Conservation (phyloP, 1,284 basidiomycete genomes). For the Cerrena zonata region DNA sequence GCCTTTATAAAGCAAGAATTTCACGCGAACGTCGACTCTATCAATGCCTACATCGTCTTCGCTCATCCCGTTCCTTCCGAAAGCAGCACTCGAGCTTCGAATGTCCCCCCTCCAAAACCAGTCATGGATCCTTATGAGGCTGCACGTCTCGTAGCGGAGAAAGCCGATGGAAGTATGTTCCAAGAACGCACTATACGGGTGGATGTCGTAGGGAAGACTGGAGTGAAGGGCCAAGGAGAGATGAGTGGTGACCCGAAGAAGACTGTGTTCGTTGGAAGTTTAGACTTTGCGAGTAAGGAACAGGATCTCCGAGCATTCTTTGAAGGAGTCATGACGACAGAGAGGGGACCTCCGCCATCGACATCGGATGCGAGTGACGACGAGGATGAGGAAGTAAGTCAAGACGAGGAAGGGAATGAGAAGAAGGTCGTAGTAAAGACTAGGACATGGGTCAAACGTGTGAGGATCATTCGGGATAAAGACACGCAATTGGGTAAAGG, state of each 20-base stretch:
- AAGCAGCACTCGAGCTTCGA: constrained; percentile 31
- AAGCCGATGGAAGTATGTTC: constrained; percentile 71
- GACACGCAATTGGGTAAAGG: constrained; percentile 97
- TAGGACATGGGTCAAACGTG: constrained; percentile 72
- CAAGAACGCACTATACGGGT: constrained; percentile 72
- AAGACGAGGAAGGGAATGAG: constrained; percentile 20
- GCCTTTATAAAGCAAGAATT: constrained; percentile 91
- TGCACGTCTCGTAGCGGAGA: constrained; percentile 54
- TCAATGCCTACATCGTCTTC: constrained; percentile 87
- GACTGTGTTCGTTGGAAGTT: constrained; percentile 85
- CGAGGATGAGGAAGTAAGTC: constrained; percentile 20
- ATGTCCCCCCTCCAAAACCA: constrained; percentile 50
- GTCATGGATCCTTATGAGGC: constrained; percentile 71
- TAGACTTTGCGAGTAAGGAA: constrained; percentile 89
- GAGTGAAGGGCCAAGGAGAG: constrained; percentile 21
- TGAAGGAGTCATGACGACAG: constrained; percentile 70
- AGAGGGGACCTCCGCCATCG: constrained; percentile 53
- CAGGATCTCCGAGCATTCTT: constrained; percentile 86
- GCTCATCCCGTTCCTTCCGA: constrained; percentile 52
- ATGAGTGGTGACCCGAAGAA: constrained; percentile 63
- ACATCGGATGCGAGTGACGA: constrained; percentile 22
- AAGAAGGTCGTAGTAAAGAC: constrained; percentile 24
- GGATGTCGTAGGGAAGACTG: constrained; percentile 49
- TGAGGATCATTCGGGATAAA: constrained; percentile 85
- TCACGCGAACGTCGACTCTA: constrained; percentile 62